Evolutionary conservation across 2,329 filamentous ascomycete species (phyloP), one percentile per base, ranked within the genome.

Genomic region (Ophiognomonia clavigignenti-juglandacearum): DNA sequence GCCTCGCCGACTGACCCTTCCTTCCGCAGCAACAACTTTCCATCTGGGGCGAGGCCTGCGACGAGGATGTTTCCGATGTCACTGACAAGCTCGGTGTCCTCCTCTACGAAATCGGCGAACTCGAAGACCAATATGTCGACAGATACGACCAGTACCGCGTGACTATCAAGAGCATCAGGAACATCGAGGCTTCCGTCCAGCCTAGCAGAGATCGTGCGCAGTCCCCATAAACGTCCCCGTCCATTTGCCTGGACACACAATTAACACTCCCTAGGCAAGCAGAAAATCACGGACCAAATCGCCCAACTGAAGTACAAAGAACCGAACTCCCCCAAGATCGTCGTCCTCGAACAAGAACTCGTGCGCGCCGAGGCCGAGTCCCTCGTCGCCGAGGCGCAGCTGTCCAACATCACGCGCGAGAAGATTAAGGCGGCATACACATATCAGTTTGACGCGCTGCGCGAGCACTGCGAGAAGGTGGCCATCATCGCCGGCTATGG

Each of bases 251-350:
- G 20, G 24, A 27, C n/a, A n/a, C n/a, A n/a, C n/a, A n/a, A n/a
- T n/a, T 20, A 40, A 16, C 36, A n/a, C 24, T 20, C 34, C 26
- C 9, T 57, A 95, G 88, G 89, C 69, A 98, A 98, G 76, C 92
- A 97, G 69, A 98, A 97, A 74, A 97, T 98, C 63, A 96, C 89
- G 60, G 93, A 98, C 66, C 89, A 97, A 66, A 98, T 98, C 60
- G 92, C 93, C 42, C 92, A 97, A 69, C 81, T 98, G 61, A 98
- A 98, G 72, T 98, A 97, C 82, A 98, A 98, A 76, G 93, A 98
- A 70, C 93, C 93, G 57, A 96, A 95, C 74, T 96, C 91, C 29
- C 91, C 92, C 54, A 93, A 90, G 73, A 96, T 98, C 59, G 90
- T 96, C 48, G 91, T 98, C 34, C 84, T 98, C 46, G 93, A 98